phyloP scores from a whole-genome alignment of 768 basidiomycete species.

The Favolaschia claudopus region DNA sequence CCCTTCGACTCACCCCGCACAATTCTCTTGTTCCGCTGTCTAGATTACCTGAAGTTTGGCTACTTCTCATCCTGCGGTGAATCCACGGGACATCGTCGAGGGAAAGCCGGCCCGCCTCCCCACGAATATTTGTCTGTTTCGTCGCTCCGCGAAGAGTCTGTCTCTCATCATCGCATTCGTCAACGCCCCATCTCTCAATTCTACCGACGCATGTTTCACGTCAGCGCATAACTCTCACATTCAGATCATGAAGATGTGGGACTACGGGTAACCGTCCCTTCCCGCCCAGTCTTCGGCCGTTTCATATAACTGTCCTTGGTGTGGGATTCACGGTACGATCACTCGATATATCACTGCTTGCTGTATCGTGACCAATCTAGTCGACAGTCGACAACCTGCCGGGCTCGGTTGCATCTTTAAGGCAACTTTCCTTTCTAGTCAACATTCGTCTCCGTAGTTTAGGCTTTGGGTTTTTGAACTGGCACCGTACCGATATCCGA shows the following conservation, averaged over 20 bases:
- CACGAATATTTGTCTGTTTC: neutral
- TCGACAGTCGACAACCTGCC: too few species aligned
- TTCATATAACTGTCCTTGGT: too few species aligned
- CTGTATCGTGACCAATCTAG: too few species aligned
- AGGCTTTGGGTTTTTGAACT: neutral
- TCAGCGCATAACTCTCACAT: neutral
- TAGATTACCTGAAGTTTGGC: neutral
- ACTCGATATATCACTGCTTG: too few species aligned
- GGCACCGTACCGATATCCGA: neutral
- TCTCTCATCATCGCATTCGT: neutral
- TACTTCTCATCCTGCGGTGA: conserved; percentile 9
- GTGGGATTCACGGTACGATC: too few species aligned
- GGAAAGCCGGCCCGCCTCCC: conserved; percentile 13
- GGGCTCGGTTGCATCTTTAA: neutral
- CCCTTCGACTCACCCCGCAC: neutral
- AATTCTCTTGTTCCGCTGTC: neutral
- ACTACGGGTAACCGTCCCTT: neutral
- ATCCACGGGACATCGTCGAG: conserved; percentile 12
- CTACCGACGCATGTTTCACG: neutral
- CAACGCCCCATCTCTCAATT: neutral
- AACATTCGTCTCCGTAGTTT: neutral
- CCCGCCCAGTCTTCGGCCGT: neutral
- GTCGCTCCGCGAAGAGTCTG: neutral
- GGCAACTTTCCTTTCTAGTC: neutral
- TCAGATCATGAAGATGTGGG: neutral